Conservation (phyloP, 768 basidiomycete genomes). For the Lactifluus volemus region DNA sequence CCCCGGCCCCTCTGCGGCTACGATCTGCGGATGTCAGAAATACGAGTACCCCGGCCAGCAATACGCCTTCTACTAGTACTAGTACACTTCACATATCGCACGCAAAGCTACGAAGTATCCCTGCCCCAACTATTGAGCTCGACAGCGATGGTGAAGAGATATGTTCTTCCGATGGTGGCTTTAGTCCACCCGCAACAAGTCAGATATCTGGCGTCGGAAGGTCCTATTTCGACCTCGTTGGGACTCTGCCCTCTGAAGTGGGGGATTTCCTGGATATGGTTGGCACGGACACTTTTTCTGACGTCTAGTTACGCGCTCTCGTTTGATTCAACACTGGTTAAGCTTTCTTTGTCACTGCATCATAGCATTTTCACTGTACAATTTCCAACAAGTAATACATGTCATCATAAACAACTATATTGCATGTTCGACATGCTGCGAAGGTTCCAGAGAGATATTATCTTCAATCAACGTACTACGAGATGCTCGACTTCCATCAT, state of each 20-base stretch:
- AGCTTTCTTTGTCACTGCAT: background rate
- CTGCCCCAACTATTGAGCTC: background rate
- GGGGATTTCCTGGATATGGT: constrained; percentile 13
- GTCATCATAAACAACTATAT: background rate
- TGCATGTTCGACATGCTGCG: background rate
- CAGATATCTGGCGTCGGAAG: background rate
- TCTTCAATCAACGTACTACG: background rate
- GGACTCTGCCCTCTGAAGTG: constrained; percentile 12
- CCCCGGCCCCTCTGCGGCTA: background rate
- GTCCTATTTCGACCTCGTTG: constrained; percentile 11
- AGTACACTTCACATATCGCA: constrained; percentile 5
- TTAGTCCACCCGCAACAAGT: background rate
- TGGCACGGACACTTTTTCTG: background rate
- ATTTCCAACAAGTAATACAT: background rate
- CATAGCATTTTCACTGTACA: background rate
- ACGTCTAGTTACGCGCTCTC: background rate
- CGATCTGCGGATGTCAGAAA: background rate
- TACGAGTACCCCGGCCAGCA: background rate
- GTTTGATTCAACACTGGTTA: background rate
- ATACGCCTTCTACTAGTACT: background rate
- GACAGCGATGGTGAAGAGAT: constrained; percentile 14
- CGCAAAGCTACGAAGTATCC: constrained; percentile 15
- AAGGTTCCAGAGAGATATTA: background rate
- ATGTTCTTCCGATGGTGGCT: background rate
- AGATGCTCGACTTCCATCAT: background rate